A percentile compares a stretch with the other conserved stretches of the same genome.
Conservation (phyloP, 768 basidiomycete genomes). For the Tylopilus plumbeoviolaceoides region DNA sequence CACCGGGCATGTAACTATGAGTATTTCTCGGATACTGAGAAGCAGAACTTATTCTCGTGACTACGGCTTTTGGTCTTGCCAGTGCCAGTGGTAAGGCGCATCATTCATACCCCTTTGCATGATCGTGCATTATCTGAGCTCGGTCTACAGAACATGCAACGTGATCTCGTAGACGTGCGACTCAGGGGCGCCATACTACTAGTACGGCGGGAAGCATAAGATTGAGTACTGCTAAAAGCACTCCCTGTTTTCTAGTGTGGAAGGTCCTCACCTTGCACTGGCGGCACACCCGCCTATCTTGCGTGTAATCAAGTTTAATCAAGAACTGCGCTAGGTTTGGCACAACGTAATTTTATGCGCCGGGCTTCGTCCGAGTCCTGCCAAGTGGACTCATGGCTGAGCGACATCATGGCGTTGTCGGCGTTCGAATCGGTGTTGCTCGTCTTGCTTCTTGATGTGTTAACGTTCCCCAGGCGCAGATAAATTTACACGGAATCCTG, state of each 20-base stretch:
- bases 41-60: conserved; percentile 35
- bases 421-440: conserved; percentile 82
- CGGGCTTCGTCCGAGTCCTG: too few relatives aligned
- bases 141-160: conserved; percentile 61
- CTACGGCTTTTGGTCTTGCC: conserved; percentile 6
- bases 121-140: too few relatives aligned
- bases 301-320: too few relatives aligned
- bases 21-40: conserved; percentile 68
- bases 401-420: conserved; percentile 68
- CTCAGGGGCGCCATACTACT: conserved; percentile 55
- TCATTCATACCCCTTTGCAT: conserved; percentile 31
- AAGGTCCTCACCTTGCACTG: too few relatives aligned
- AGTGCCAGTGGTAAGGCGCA: conserved; percentile 19
- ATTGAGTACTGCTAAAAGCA: conserved; percentile 64
- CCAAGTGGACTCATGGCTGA: too few relatives aligned
- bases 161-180: conserved; percentile 73
- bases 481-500: not conserved
- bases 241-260: conserved; percentile 54
- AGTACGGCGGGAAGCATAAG: too few relatives aligned
- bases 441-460: conserved; percentile 62
- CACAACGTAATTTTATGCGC: too few relatives aligned
- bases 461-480: not conserved
- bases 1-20: too few relatives aligned
- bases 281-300: too few relatives aligned
- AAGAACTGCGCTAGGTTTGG: too few relatives aligned